Conservation (phyloP, 31 red algal species). For the Odonthalia washingtoniensis region DNA sequence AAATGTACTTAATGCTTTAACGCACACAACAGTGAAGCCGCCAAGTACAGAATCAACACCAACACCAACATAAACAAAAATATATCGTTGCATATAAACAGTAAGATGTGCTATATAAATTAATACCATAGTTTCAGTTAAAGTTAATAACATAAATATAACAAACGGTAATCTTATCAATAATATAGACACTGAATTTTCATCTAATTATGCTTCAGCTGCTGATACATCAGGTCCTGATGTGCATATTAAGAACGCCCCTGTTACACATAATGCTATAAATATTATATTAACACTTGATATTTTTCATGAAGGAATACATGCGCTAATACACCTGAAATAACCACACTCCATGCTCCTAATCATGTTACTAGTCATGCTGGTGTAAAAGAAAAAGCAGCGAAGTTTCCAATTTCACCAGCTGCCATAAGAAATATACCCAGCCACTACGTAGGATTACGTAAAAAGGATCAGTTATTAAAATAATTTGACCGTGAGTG, state of each 20-base stretch:
- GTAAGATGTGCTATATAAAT: slow-evolving; percentile 72
- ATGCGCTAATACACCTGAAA: slow-evolving; percentile 81
- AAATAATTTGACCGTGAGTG: background rate
- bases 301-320: slow-evolving; percentile 68
- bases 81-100: slow-evolving; percentile 55
- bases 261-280: slow-evolving; percentile 82
- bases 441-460: slow-evolving; percentile 78
- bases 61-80: too few relatives aligned
- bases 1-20: slow-evolving; percentile 79
- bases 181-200: slow-evolving; percentile 57
- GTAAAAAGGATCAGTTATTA: slow-evolving; percentile 45
- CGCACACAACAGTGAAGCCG: slow-evolving; percentile 81
- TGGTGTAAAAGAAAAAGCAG: slow-evolving; percentile 88
- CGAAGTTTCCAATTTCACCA: slow-evolving; percentile 91
- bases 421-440: slow-evolving; percentile 84
- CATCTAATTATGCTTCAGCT: slow-evolving; percentile 61
- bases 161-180: slow-evolving; percentile 71
- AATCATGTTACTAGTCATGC: slow-evolving; percentile 83
- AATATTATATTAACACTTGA: slow-evolving; percentile 64
- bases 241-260: slow-evolving; percentile 78
- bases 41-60: slow-evolving; percentile 80
- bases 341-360: slow-evolving; percentile 89
- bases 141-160: slow-evolving; percentile 62
- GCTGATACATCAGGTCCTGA: slow-evolving; percentile 72
- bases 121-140: slow-evolving; percentile 53